Evolutionary conservation across 2,329 filamentous ascomycete species (phyloP).

Genomic region (Xylariaceae sp.): DNA sequence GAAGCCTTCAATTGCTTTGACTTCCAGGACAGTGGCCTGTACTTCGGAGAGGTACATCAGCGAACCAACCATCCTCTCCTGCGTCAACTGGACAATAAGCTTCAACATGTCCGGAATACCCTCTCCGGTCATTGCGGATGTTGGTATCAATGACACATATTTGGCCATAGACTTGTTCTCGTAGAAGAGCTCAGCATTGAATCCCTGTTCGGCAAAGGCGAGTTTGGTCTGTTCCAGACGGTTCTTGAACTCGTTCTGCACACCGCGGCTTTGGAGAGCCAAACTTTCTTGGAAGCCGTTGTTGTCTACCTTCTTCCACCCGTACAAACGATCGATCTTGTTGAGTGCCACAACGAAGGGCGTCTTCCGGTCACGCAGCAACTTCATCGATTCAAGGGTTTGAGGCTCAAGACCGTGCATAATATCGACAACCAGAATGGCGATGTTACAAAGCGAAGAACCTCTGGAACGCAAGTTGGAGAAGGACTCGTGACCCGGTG

Average conservation of each 20-base stretch:
- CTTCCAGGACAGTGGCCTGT: conserved; percentile 94
- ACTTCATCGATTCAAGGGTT: conserved; percentile 92
- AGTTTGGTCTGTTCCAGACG: conserved; percentile 87
- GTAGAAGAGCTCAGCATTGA: conserved; percentile 95
- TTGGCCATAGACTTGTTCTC: conserved; percentile 97
- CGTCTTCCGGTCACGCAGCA: conserved; percentile 88
- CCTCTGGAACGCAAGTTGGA: conserved; percentile 94
- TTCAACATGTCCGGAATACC: conserved; percentile 99
- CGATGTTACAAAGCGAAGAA: conserved; percentile 98
- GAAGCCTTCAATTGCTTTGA: conserved; percentile 98
- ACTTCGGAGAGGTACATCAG: conserved; percentile 99
- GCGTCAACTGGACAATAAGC: conserved; percentile 83
- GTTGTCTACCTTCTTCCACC: conserved; percentile 98
- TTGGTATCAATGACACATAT: conserved; percentile 92
- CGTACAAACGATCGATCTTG: conserved; percentile 99
- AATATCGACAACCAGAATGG: conserved; percentile 97
- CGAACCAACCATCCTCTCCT: conserved; percentile 94
- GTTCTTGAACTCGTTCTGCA: conserved; percentile 90
- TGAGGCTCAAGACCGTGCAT: conserved; percentile 99
- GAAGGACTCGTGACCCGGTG: conserved; percentile 99
- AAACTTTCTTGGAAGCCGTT: conserved; percentile 96
- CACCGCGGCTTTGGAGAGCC: conserved; percentile 81
- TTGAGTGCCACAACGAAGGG: conserved; percentile 98
- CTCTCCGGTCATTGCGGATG: conserved; percentile 96
- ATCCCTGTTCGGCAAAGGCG: conserved; percentile 91